Base-by-base conservation (phyloP, 805 yeast genomes). In the Starmerella vaccinii region DNA sequence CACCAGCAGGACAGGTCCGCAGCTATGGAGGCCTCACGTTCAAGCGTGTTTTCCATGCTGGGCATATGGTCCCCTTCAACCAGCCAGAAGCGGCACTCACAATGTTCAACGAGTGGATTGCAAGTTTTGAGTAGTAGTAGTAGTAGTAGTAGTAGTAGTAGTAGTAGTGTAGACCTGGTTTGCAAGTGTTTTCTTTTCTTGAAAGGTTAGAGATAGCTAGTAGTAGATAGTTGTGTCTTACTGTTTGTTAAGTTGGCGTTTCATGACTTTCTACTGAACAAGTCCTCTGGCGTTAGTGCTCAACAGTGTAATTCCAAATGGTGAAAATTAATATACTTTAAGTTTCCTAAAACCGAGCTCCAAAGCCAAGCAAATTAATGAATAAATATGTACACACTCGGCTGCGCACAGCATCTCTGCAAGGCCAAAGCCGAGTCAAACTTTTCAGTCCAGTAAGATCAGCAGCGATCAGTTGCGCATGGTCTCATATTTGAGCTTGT, bases 11-110 rank as follows among this genome's bases (percentile, higher is more conserved):
- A 52, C 77, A 81, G 59, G 82, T 78, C 26, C 85, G 85, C 70
- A 82, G 76, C 62, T 74, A 71, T 59, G 80, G 80, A 40, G 73
- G 76, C 52, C 79, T 89, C 60, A 84, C 95, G 4, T 89, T 81
- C 71, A 72, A 84, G 64, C 76, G 95, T 65, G 77, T 88, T 13
- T 88, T 72, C 62, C 88, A 80, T 56, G 97, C 92, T 49, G 96
- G 96, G 24, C 97, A 88, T 69, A 87, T 88, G 95, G 95, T 86
- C 57, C 96, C 96, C 16, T 81, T 69, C 60, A 90, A 89, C 68
- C 90, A 83, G 69, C 95, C 95, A n/a, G 81, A 76, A 61, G 73
- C 74, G 60, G 70, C 95, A 3, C 73, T 84, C 57, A 87, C 80
- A 52, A 80, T 88, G 87, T 77, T 89, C 55, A 84, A 86, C 71